Conservation (phyloP, 768 basidiomycete species). For the Pholiota molesta region DNA sequence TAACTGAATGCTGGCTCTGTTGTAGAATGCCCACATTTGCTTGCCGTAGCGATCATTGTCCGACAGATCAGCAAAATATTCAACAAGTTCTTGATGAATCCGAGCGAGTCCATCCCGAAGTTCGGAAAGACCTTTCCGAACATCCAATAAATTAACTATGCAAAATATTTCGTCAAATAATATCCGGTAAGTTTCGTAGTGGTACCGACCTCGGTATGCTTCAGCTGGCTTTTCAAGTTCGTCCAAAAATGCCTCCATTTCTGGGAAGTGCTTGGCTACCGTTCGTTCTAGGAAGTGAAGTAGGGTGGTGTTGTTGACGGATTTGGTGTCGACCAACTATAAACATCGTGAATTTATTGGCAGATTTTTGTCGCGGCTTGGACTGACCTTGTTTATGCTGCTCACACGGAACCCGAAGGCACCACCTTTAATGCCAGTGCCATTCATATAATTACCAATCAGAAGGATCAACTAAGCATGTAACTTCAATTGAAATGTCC, state of each 20-base stretch:
- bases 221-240: conserved; percentile 90
- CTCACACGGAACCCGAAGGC: conserved; percentile 97
- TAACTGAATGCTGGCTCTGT: conserved; percentile 72
- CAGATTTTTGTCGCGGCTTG: not conserved
- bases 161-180: conserved; percentile 10
- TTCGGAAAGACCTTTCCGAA: conserved; percentile 74
- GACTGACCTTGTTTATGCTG: conserved; percentile 90
- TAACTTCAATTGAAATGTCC: not conserved
- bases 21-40: conserved; percentile 91
- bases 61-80: conserved; percentile 76
- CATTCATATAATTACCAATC: conserved; percentile 98
- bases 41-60: conserved; percentile 78
- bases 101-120: conserved; percentile 76
- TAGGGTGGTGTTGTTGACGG: conserved; percentile 89
- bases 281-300: conserved; percentile 94
- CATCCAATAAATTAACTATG: conserved; percentile 83
- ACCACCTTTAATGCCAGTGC: conserved; percentile 92
- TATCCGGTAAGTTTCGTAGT: not conserved
- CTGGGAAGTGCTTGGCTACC: conserved; percentile 83
- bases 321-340: conserved; percentile 97
- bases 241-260: conserved; percentile 86
- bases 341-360: not conserved
- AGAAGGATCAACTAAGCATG: conserved; percentile 78
- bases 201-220: conserved; percentile 72
- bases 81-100: conserved; percentile 79